A percentile compares a stretch with the other conserved stretches of the same genome.
These are phyloP conservation scores for Erigeron canadensis DNA, from an alignment of 129 eudicot genomes.

Conservation along the genomic window DNA sequence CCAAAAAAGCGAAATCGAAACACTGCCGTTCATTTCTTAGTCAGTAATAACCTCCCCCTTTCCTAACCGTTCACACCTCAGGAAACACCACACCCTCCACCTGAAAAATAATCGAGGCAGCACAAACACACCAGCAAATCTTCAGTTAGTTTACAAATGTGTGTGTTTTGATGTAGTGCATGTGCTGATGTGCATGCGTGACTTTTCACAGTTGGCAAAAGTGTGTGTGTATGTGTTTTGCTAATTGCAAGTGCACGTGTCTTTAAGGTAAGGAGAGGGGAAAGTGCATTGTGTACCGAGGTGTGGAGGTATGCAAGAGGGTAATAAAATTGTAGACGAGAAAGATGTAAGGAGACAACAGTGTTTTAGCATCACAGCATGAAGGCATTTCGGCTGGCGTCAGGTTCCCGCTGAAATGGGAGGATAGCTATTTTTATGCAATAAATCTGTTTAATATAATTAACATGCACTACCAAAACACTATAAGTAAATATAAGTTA, in stretches of 20 bases:
- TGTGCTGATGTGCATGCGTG: no score
- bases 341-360: not conserved
- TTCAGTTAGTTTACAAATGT: not conserved
- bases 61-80: no score
- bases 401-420: not conserved
- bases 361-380: not conserved
- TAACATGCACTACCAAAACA: no score
- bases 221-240: not conserved
- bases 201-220: not conserved
- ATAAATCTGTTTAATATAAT: not conserved
- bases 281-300: not conserved
- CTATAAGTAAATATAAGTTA: no score
- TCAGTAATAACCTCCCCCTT: no score
- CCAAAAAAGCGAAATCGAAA: no score
- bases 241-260: no score
- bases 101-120: no score
- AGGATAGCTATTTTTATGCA: not conserved
- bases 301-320: not conserved
- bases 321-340: not conserved
- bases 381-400: not conserved
- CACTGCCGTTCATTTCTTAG: no score
- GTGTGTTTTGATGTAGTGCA: not conserved
- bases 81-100: no score
- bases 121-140: no score
- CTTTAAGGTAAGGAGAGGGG: not conserved